Conservation (phyloP, 352 stramenopile genomes). For the Phytophthora crassamura region DNA sequence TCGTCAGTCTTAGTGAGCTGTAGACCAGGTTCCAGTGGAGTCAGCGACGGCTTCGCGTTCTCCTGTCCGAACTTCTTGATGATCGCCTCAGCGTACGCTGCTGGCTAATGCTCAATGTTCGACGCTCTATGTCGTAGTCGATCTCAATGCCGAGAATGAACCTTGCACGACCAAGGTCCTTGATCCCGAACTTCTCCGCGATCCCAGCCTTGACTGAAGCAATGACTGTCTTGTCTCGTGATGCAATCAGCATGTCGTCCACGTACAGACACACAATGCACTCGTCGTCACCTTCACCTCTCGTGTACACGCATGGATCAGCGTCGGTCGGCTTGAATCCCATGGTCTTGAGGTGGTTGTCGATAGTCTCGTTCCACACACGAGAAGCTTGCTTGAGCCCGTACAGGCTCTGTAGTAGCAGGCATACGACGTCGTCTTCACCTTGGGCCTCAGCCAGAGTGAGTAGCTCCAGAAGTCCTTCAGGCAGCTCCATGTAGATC, state of each 20-base stretch:
- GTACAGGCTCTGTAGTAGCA: too few species aligned
- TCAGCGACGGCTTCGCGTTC: conserved; percentile 19
- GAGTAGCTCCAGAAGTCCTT: too few species aligned
- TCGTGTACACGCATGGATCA: conserved; percentile 24
- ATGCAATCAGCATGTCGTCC: conserved; percentile 17
- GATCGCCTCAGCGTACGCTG: conserved; percentile 5
- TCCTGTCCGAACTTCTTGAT: conserved; percentile 22
- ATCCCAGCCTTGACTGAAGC: conserved; percentile 13
- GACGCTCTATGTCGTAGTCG: conserved; percentile 19
- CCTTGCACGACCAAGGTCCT: conserved; percentile 19
- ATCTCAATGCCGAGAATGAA: conserved; percentile 40
- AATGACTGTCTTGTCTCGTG: background rate
- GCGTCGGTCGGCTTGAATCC: conserved; percentile 23
- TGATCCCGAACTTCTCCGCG: too few species aligned
- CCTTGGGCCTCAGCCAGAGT: too few species aligned
- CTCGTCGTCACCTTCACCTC: too few species aligned
- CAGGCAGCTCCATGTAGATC: too few species aligned
- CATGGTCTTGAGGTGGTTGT: conserved; percentile 21
- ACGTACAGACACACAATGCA: conserved; percentile 29
- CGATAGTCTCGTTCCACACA: conserved; percentile 39
- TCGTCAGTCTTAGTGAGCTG: conserved; percentile 6
- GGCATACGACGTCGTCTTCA: too few species aligned
- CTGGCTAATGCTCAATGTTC: conserved; percentile 10
- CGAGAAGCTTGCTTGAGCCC: too few species aligned
- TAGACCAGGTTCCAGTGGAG: conserved; percentile 6